Evolutionary conservation across 202 grass and related monocot genomes (phyloP).

Genomic region (Cymbopogon flexuosus): DNA sequence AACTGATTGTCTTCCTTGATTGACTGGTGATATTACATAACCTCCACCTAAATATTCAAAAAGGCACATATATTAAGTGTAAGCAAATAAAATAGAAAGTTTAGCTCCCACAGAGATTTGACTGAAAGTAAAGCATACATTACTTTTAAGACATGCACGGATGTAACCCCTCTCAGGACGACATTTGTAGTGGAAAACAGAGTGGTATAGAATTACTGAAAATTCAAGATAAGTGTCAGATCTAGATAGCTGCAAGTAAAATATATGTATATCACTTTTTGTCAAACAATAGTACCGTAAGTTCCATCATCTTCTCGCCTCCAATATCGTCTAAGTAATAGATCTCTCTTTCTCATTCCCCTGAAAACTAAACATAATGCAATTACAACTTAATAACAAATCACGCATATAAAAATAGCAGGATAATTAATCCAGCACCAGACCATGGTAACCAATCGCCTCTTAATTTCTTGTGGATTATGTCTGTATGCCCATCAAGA

Average conservation of each 20-base stretch:
- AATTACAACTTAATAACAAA: constrained; percentile 32
- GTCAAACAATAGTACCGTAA: constrained; percentile 63
- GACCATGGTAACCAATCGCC: constrained; percentile 89
- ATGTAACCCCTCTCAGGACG: constrained; percentile 71
- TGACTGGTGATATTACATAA: constrained; percentile 92
- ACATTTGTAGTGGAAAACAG: constrained; percentile 83
- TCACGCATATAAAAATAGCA: constrained; percentile 12
- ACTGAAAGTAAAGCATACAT: constrained; percentile 68
- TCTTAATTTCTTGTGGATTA: constrained; percentile 97
- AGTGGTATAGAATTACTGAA: constrained; percentile 94
- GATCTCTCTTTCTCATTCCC: constrained; percentile 93
- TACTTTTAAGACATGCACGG: constrained; percentile 99
- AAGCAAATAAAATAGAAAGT: background rate
- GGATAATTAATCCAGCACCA: constrained; percentile 33
- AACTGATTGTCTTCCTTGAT: constrained; percentile 84
- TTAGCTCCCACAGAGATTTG: constrained; percentile 14
- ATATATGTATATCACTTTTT: constrained; percentile 19
- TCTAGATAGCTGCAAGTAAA: constrained; percentile 4
- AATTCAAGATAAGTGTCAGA: constrained; percentile 40
- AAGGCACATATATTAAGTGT: constrained; percentile 24
- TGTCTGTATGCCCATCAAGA: constrained; percentile 87
- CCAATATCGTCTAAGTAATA: constrained; percentile 91
- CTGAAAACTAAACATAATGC: constrained; percentile 66
- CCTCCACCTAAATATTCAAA: constrained; percentile 77
- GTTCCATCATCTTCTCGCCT: constrained; percentile 97